These are phyloP conservation scores for Fusarium buxicola DNA, from an alignment of 2,329 filamentous ascomycete genomes.

Conservation along the genomic window DNA sequence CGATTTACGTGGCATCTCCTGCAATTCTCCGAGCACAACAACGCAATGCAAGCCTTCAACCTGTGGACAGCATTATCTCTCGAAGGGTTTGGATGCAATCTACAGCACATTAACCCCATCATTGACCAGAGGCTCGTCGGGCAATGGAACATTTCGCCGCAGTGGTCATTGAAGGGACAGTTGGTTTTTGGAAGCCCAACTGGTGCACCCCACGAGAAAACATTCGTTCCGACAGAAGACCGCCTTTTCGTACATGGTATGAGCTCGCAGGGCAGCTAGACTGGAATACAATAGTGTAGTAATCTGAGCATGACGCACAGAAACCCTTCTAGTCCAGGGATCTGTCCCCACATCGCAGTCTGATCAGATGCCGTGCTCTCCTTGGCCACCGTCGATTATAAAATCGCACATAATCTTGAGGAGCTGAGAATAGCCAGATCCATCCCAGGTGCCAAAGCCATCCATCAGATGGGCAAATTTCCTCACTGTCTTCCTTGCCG, in stretches of 20 bases:
- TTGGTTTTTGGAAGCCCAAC: slow-evolving; percentile 22
- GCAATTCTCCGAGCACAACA: slow-evolving; percentile 27
- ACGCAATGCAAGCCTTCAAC: slow-evolving; percentile 25
- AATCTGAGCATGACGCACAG: neutral
- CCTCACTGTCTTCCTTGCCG: slow-evolving; percentile 16
- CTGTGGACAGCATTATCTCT: slow-evolving; percentile 21
- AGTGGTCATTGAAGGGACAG: slow-evolving; percentile 28
- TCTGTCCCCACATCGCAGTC: too few relatives aligned
- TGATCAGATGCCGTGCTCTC: neutral
- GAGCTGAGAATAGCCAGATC: slow-evolving; percentile 18
- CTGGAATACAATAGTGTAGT: neutral
- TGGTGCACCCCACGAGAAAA: slow-evolving; percentile 2
- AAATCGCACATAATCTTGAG: slow-evolving; percentile 12
- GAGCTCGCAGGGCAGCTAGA: neutral
- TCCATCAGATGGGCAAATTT: slow-evolving; percentile 26
- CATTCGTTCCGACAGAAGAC: slow-evolving; percentile 2
- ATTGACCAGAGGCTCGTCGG: slow-evolving; percentile 20
- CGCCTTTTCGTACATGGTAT: slow-evolving; percentile 13
- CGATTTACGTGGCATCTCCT: slow-evolving; percentile 17
- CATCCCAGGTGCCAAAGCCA: slow-evolving; percentile 17
- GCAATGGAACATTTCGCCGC: slow-evolving; percentile 22
- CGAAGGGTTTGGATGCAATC: slow-evolving; percentile 25
- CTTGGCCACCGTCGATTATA: neutral
- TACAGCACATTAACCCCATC: slow-evolving; percentile 25
- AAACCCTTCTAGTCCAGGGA: too few relatives aligned